phyloP scores from a whole-genome alignment of 1,284 basidiomycete species.

The Golubevia pallescens region DNA sequence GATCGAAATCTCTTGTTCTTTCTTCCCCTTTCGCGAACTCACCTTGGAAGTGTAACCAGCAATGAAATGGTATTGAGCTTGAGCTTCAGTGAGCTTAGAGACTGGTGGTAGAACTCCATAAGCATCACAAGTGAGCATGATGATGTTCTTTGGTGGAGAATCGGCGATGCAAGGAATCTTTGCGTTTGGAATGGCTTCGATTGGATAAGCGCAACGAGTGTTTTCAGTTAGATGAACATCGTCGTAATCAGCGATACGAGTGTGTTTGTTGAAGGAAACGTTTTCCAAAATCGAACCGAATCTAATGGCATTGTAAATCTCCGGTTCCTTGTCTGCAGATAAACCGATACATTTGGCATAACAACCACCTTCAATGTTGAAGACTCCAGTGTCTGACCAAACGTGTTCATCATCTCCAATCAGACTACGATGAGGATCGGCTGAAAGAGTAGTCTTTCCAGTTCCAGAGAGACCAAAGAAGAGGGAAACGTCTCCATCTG shows the following conservation, averaged over 20 bases:
- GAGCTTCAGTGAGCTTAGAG: slow-evolving; percentile 86
- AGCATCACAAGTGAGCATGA: slow-evolving; percentile 97
- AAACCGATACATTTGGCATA: slow-evolving; percentile 64
- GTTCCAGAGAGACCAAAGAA: slow-evolving; percentile 99
- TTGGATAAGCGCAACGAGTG: slow-evolving; percentile 64
- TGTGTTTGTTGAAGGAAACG: slow-evolving; percentile 55
- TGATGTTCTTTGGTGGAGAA: slow-evolving; percentile 76
- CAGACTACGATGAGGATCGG: slow-evolving; percentile 52
- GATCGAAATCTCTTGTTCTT: neutral
- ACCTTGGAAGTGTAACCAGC: slow-evolving; percentile 78
- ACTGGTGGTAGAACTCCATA: slow-evolving; percentile 98
- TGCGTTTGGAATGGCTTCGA: slow-evolving; percentile 74
- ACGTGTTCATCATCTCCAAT: slow-evolving; percentile 65
- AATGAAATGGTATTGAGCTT: slow-evolving; percentile 80
- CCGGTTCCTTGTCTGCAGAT: slow-evolving; percentile 57
- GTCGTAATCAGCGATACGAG: slow-evolving; percentile 56
- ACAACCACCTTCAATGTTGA: slow-evolving; percentile 64
- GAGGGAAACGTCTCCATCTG: slow-evolving; percentile 88
- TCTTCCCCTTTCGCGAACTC: slow-evolving; percentile 13
- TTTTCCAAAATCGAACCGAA: slow-evolving; percentile 63
- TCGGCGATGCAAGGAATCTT: slow-evolving; percentile 79
- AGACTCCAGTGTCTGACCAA: slow-evolving; percentile 62
- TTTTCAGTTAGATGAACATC: slow-evolving; percentile 58
- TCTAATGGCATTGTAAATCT: slow-evolving; percentile 61
- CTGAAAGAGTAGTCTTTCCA: slow-evolving; percentile 77